phyloP scores from a whole-genome alignment of 1,284 basidiomycete genomes.

The Cutaneotrichosporon arboriforme region DNA sequence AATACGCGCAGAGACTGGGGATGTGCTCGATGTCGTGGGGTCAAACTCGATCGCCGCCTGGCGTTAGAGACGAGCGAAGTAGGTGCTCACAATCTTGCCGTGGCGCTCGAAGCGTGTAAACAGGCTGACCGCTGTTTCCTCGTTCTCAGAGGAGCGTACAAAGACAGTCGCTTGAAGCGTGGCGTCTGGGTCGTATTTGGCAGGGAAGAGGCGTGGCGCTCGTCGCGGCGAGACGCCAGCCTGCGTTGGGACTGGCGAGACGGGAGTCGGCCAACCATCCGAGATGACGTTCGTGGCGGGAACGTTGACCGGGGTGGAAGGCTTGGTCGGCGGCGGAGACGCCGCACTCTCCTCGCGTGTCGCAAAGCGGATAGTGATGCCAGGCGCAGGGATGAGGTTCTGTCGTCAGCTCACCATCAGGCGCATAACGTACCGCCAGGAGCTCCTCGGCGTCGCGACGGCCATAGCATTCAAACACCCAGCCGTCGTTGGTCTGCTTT shows the following conservation, averaged over 20 bases:
- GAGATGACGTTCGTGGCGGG: neutral
- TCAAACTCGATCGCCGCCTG: constrained; percentile 31
- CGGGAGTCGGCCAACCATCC: neutral
- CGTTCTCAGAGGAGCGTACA: constrained; percentile 27
- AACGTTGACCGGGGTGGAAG: neutral
- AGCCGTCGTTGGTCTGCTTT: constrained; percentile 18
- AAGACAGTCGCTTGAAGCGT: too few species aligned
- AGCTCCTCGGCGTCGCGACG: constrained; percentile 11
- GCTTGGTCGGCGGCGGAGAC: neutral
- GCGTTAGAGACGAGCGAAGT: neutral
- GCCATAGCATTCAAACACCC: constrained; percentile 18
- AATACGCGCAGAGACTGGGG: constrained; percentile 20
- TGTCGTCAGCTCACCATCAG: neutral
- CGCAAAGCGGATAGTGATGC: neutral
- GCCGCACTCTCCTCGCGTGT: neutral
- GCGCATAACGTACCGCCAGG: neutral
- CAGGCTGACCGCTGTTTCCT: constrained; percentile 24
- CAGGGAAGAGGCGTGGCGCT: too few species aligned
- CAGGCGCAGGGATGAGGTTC: constrained; percentile 15
- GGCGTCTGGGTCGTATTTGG: too few species aligned
- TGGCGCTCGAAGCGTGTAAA: constrained; percentile 31
- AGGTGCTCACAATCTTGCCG: constrained; percentile 29
- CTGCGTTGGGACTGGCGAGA: neutral
- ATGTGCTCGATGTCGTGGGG: neutral
- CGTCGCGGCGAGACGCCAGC: constrained; percentile 1